These are phyloP conservation scores for Phanerodontia chrysosporium DNA, from an alignment of 768 basidiomycete species.

Conservation along the genomic window DNA sequence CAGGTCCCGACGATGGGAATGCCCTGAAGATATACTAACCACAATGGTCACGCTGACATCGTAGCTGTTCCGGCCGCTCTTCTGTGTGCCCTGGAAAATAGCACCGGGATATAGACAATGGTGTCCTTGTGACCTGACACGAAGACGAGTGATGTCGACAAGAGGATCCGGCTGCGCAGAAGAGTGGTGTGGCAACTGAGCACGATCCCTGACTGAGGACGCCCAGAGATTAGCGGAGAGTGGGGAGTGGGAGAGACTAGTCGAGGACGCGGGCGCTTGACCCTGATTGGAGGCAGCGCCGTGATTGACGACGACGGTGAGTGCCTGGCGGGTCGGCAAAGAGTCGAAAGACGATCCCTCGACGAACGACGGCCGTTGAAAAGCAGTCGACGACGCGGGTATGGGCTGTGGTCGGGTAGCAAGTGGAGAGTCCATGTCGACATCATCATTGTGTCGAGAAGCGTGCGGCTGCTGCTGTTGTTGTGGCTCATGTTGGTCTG, in stretches of 20 bases:
- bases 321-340: neutral
- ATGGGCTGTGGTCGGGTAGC: neutral
- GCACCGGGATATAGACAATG: constrained; percentile 87
- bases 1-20: neutral
- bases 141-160: constrained; percentile 71
- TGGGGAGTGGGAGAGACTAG: constrained; percentile 5
- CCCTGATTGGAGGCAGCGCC: constrained; percentile 10
- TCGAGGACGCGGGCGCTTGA: constrained; percentile 7
- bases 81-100: constrained; percentile 86
- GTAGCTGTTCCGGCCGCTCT: constrained; percentile 90
- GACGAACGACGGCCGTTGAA: neutral
- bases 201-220: constrained; percentile 20
- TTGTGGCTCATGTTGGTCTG: neutral
- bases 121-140: constrained; percentile 66
- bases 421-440: constrained; percentile 28
- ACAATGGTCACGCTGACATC: constrained; percentile 91
- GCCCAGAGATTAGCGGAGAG: constrained; percentile 10
- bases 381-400: neutral
- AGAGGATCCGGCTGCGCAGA: constrained; percentile 45
- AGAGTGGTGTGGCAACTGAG: constrained; percentile 11
- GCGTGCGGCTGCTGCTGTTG: constrained; percentile 19
- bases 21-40: constrained; percentile 45
- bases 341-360: constrained; percentile 3
- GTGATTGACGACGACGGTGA: constrained; percentile 13
- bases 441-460: constrained; percentile 30